Conservation (phyloP, 495 filamentous ascomycete species). For the Talaromyces thailandensis region DNA sequence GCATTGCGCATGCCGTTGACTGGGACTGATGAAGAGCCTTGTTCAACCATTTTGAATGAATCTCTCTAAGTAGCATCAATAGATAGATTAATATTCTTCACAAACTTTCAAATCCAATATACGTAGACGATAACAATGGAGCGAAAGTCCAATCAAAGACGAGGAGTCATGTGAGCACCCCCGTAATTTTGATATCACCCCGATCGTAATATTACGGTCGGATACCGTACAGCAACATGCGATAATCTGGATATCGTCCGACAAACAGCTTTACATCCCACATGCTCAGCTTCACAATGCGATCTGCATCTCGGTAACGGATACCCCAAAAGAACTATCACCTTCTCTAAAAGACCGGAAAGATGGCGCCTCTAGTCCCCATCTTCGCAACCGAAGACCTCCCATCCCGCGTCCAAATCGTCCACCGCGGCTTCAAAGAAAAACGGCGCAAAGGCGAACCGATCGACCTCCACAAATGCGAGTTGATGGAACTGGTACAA, state of each 20-base stretch:
- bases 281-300: not conserved
- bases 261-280: not conserved
- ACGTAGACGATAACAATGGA: not conserved
- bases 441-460: conserved; percentile 33
- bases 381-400: conserved; percentile 30
- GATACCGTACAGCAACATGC: not conserved
- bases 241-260: not conserved
- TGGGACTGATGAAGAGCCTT: no score
- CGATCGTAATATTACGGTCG: not conserved
- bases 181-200: not conserved
- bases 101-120: not conserved
- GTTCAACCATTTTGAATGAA: no score
- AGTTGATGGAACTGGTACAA: conserved; percentile 70
- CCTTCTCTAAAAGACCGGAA: not conserved
- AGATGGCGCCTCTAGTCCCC: conserved; percentile 37
- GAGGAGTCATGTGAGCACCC: not conserved
- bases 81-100: no score
- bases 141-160: not conserved
- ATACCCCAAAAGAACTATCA: not conserved
- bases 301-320: not conserved
- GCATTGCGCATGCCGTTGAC: no score
- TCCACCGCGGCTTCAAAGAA: conserved; percentile 31
- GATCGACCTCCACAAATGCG: conserved; percentile 57
- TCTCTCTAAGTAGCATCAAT: no score
- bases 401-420: conserved; percentile 31